phyloP scores from a whole-genome alignment of 169 alveolate genomes.

The Cryptosporidium viatorum region DNA sequence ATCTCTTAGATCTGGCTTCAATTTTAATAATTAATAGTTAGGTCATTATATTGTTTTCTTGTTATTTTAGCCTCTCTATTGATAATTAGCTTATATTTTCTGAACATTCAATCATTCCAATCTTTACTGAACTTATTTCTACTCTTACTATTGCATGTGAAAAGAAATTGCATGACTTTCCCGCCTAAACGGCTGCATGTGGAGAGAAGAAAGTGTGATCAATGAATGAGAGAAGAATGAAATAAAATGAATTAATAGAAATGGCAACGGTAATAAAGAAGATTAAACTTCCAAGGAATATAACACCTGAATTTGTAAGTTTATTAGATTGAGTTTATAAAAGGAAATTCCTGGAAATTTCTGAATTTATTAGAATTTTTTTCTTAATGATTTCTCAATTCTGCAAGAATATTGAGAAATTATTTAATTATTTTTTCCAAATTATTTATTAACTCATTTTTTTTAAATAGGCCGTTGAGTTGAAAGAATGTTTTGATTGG shows the following conservation, averaged over 20 bases:
- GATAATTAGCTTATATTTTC: neutral
- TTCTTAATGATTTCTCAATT: neutral
- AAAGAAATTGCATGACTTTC: neutral
- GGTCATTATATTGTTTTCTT: neutral
- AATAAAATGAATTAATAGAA: neutral
- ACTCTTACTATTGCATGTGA: neutral
- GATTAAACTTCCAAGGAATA: conserved; percentile 43
- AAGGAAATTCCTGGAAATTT: neutral
- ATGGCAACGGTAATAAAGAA: conserved; percentile 45
- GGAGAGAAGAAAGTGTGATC: conserved; percentile 15
- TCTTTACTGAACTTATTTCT: neutral
- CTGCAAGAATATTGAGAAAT: neutral
- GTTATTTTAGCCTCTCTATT: neutral
- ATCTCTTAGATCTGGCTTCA: conserved; percentile 61
- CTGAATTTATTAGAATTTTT: neutral
- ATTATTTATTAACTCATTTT: neutral
- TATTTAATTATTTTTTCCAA: neutral
- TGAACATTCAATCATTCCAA: neutral
- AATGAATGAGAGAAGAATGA: neutral
- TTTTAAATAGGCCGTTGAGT: conserved; percentile 26
- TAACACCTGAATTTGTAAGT: conserved; percentile 68
- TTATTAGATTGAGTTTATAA: neutral
- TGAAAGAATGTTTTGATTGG: conserved; percentile 73
- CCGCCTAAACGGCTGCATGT: conserved; percentile 12
- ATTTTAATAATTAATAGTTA: conserved; percentile 12